These are phyloP conservation scores for Podaxis carcinomalis DNA, from an alignment of 768 basidiomycete species.

Conservation along the genomic window DNA sequence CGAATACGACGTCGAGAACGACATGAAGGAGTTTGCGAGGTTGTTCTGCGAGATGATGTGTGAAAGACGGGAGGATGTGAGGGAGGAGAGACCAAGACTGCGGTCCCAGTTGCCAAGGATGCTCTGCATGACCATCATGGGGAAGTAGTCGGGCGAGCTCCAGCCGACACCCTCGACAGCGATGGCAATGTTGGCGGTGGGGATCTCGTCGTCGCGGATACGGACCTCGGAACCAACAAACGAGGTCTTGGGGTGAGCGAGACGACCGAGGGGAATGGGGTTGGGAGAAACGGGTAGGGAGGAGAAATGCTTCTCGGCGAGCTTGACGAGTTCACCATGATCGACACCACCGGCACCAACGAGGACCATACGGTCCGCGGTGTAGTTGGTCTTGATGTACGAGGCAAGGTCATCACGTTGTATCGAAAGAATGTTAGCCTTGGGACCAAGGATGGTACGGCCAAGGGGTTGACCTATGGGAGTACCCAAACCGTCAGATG, in stretches of 20 bases:
- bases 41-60: slow-evolving; percentile 89
- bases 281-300: slow-evolving; percentile 79
- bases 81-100: slow-evolving; percentile 83
- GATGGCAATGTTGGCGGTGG: slow-evolving; percentile 90
- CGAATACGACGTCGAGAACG: slow-evolving; percentile 97
- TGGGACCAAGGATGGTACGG: slow-evolving; percentile 95
- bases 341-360: slow-evolving; percentile 96
- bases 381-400: slow-evolving; percentile 98
- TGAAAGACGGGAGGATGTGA: slow-evolving; percentile 87
- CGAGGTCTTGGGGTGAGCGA: slow-evolving; percentile 67
- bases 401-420: slow-evolving; percentile 80
- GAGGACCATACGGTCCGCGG: slow-evolving; percentile 97
- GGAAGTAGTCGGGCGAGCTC: slow-evolving; percentile 98
- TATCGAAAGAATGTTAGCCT: slow-evolving; percentile 94
- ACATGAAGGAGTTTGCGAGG: slow-evolving; percentile 99
- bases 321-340: slow-evolving; percentile 87
- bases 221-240: slow-evolving; percentile 97
- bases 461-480: slow-evolving; percentile 85
- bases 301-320: slow-evolving; percentile 89
- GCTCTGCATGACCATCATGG: slow-evolving; percentile 97
- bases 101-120: slow-evolving; percentile 99
- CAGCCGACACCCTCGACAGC: slow-evolving; percentile 98
- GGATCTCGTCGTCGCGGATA: slow-evolving; percentile 86
- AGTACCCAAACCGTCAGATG: neutral
- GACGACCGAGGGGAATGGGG: slow-evolving; percentile 84